Evolutionary conservation across 2,329 filamentous ascomycete genomes (phyloP), one percentile per base, ranked within the genome.

Genomic region (Trichophyton equinum): DNA sequence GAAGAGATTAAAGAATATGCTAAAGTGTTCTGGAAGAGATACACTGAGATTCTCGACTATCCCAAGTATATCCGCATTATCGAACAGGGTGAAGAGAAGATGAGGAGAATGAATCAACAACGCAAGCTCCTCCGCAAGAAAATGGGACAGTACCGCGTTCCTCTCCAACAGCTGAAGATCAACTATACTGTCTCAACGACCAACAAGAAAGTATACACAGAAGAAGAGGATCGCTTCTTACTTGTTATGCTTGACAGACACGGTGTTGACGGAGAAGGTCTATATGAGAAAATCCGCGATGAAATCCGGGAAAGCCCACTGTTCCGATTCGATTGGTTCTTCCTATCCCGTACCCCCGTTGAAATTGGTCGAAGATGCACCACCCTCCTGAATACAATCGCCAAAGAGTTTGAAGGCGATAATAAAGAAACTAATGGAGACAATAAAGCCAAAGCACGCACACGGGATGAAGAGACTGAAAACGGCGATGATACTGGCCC

Each of bases 241-340:
- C 81, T 99, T 38, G 92, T 99, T 57, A 87, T 96, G 76, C 81
- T 99, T 4, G 91, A 99, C 75, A 89, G 87, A 73, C 88, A 91
- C 68, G 94, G 95, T 5, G 85, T 99, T 40, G 95, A 99, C 71
- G 87, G 88, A 1, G 92, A 97, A 68, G 84, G 84, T 38, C 82
- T 99, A 64, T 95, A 94, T 72, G 94, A 99, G 68, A 86, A 85
- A 72, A 96, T 99, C 70, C 87, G 94, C n/a, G 92, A 97, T 65
- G 94, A 97, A 72, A 96, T 99, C 66, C 87, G 91, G 38, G 91
- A 96, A 66, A 92, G 87, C 61, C 91, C 94, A 8, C 79, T 99
- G 2, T 99, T 99, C 82, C 85, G 94, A 44, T 99, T 99, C 69
- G 94, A 99, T 72, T 99, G 95, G 95, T 99, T 99, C 78, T 96